phyloP scores from a whole-genome alignment of 2,329 filamentous ascomycete genomes.

The Aspergillus vadensis region DNA sequence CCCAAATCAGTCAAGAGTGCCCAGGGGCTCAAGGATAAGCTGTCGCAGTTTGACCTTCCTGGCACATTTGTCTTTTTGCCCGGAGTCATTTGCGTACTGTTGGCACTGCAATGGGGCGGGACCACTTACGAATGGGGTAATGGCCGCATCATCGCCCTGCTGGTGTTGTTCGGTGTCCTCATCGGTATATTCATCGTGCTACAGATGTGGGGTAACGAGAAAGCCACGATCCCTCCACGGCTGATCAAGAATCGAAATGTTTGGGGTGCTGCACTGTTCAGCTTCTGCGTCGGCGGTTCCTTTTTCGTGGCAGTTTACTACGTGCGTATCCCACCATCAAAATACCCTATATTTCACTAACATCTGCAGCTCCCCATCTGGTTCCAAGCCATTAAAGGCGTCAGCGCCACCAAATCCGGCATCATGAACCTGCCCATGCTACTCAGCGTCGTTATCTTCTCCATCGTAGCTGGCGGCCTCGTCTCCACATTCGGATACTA shows the following conservation, averaged over 20 bases:
- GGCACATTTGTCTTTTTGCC: slow-evolving; percentile 34
- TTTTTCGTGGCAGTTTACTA: slow-evolving; percentile 52
- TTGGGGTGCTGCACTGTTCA: slow-evolving; percentile 42
- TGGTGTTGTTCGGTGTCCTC: slow-evolving; percentile 49
- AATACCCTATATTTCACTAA: background rate
- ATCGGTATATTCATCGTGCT: slow-evolving; percentile 44
- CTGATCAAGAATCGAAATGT: slow-evolving; percentile 49
- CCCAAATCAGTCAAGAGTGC: slow-evolving; percentile 37
- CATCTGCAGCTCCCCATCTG: slow-evolving; percentile 44
- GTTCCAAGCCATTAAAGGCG: slow-evolving; percentile 45
- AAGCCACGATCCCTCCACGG: slow-evolving; percentile 49
- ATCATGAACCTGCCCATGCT: slow-evolving; percentile 43
- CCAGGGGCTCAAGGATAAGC: slow-evolving; percentile 23
- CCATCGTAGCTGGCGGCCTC: slow-evolving; percentile 34
- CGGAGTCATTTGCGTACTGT: slow-evolving; percentile 40
- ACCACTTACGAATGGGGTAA: slow-evolving; percentile 52
- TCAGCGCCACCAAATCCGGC: slow-evolving; percentile 38
- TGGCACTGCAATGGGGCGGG: slow-evolving; percentile 58
- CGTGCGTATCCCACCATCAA: slow-evolving; percentile 18
- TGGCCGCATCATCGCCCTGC: slow-evolving; percentile 30
- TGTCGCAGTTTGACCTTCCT: slow-evolving; percentile 46
- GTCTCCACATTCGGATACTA: slow-evolving; percentile 42
- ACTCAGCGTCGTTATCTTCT: slow-evolving; percentile 33
- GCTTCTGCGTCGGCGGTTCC: slow-evolving; percentile 46
- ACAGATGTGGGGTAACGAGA: slow-evolving; percentile 38